Evolutionary conservation across 2,329 filamentous ascomycete species (phyloP).

Genomic region (Chalaropsis ovoidea): DNA sequence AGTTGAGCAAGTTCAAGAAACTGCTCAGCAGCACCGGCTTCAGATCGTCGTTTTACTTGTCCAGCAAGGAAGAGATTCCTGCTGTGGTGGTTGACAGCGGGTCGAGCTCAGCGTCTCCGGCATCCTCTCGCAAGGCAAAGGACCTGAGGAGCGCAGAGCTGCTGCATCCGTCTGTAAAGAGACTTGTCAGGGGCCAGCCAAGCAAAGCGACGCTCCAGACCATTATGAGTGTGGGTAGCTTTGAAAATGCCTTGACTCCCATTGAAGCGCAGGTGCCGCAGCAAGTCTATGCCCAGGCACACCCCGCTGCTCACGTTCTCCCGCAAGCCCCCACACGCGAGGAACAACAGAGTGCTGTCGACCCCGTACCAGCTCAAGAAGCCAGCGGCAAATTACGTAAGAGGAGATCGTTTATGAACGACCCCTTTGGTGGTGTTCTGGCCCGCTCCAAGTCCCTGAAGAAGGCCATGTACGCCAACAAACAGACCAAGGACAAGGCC

Average conservation of each 20-base stretch:
- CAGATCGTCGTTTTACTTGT: constrained; percentile 25
- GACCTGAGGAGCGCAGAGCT: constrained; percentile 33
- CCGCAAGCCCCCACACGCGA: background rate
- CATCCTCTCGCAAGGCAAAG: constrained; percentile 29
- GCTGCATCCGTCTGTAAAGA: constrained; percentile 30
- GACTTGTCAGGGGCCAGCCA: constrained; percentile 34
- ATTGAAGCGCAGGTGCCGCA: constrained; percentile 25
- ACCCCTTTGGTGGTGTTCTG: constrained; percentile 15
- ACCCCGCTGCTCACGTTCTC: no score
- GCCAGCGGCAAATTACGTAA: constrained; percentile 22
- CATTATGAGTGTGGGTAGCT: constrained; percentile 42
- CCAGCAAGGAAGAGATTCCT: constrained; percentile 23
- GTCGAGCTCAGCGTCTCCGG: constrained; percentile 28
- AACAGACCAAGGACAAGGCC: constrained; percentile 15
- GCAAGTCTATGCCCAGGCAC: constrained; percentile 25
- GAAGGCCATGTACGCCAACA: constrained; percentile 15
- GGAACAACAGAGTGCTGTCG: background rate
- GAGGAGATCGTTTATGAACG: constrained; percentile 24
- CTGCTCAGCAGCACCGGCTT: constrained; percentile 33
- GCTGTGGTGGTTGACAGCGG: constrained; percentile 33
- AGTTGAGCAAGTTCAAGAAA: constrained; percentile 35
- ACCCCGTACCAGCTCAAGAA: background rate
- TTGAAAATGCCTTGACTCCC: constrained; percentile 30
- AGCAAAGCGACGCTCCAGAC: constrained; percentile 42
- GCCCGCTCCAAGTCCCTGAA: constrained; percentile 16